A percentile compares a stretch with the other conserved stretches of the same genome.
Evolutionary conservation across 495 filamentous ascomycete genomes (phyloP).

Genomic region (Rhypophila decipiens): DNA sequence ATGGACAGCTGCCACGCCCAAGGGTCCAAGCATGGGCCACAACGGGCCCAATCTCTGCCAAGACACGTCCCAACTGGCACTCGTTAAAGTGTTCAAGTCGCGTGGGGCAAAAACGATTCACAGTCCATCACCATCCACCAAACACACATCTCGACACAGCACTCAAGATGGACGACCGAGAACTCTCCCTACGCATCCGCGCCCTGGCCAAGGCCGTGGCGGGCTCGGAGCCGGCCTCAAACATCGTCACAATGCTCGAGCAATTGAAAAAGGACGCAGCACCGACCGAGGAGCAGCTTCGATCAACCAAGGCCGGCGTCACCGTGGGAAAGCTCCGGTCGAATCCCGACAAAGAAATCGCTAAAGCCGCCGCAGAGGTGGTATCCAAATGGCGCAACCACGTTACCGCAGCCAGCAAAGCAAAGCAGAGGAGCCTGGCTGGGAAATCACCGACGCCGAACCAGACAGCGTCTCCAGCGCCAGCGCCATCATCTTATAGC

Average conservation of each 20-base stretch:
- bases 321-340: slow-evolving; percentile 76
- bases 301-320: slow-evolving; percentile 85
- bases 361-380: slow-evolving; percentile 66
- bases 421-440: slow-evolving; percentile 44
- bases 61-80: too few species aligned
- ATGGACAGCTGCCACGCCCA: too few species aligned
- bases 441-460: slow-evolving; percentile 35
- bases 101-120: too few species aligned
- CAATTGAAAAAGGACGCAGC: slow-evolving; percentile 68
- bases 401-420: slow-evolving; percentile 62
- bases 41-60: too few species aligned
- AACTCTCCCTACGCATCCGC: slow-evolving; percentile 66
- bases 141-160: neutral
- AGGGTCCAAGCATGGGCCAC: too few species aligned
- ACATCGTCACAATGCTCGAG: slow-evolving; percentile 63
- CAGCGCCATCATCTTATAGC: slow-evolving; percentile 33
- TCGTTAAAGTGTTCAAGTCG: too few species aligned
- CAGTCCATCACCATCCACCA: too few species aligned
- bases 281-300: slow-evolving; percentile 80
- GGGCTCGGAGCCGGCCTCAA: slow-evolving; percentile 57
- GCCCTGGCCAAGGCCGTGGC: slow-evolving; percentile 67
- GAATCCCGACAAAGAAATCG: slow-evolving; percentile 70
- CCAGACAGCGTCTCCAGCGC: slow-evolving; percentile 32
- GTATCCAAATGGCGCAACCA: slow-evolving; percentile 82
- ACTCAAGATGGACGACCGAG: slow-evolving; percentile 76